A percentile compares a stretch with the other conserved stretches of the same genome.
These are phyloP conservation scores for Novymonas esmeraldas DNA, from an alignment of 208 protist species.

Conservation along the genomic window DNA sequence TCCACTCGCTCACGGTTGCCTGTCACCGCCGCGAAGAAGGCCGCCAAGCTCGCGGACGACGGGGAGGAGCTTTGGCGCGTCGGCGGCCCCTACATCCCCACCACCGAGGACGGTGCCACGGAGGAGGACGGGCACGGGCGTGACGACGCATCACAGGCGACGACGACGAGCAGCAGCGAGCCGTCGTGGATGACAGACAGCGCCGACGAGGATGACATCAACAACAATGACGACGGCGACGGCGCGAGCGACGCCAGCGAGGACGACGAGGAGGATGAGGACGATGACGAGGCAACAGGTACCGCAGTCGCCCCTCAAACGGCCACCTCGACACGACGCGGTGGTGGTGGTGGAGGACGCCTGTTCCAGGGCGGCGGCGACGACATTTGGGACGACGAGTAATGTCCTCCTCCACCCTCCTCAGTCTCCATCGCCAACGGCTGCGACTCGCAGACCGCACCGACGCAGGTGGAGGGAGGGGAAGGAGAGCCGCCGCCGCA, in stretches of 20 bases:
- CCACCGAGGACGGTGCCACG: neutral
- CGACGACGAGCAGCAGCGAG: constrained; percentile 47
- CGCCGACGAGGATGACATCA: constrained; percentile 32
- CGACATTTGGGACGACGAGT: constrained; percentile 57
- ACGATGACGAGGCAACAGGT: constrained; percentile 4
- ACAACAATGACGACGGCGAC: constrained; percentile 20
- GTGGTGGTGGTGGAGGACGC: constrained; percentile 24
- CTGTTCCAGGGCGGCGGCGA: constrained; percentile 48
- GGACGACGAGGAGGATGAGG: neutral
- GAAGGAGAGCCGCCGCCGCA: too few species aligned
- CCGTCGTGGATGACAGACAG: constrained; percentile 57
- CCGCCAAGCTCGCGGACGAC: constrained; percentile 6
- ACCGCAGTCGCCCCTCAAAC: constrained; percentile 1
- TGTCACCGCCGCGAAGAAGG: neutral
- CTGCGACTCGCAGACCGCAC: too few species aligned
- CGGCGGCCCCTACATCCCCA: constrained; percentile 20
- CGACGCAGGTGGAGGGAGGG: too few species aligned
- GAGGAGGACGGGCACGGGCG: neutral
- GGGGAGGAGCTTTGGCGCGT: constrained; percentile 29
- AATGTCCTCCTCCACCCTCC: neutral
- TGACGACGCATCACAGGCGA: constrained; percentile 1
- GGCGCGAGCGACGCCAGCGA: neutral
- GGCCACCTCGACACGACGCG: neutral
- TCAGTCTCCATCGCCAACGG: too few species aligned
- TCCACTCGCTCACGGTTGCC: neutral